Conservation (phyloP, 1,139 yeast genomes). For the Geotrichum citri-aurantii region DNA sequence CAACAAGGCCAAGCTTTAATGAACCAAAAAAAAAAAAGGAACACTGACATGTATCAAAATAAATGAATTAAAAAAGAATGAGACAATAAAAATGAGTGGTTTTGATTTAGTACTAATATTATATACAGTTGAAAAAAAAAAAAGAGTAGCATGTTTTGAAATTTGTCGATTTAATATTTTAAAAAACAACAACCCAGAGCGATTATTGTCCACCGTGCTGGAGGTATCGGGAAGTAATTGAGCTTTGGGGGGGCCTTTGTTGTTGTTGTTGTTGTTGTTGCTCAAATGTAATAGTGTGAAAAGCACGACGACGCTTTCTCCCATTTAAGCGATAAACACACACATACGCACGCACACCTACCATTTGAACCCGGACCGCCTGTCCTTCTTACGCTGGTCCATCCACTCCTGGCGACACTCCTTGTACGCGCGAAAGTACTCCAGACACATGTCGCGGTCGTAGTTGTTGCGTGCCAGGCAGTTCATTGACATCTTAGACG, state of each 20-base stretch:
- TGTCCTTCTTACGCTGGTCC: conserved; percentile 21
- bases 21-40: background rate
- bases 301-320: too few species aligned
- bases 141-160: background rate
- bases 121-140: background rate
- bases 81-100: background rate
- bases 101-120: background rate
- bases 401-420: conserved; percentile 85
- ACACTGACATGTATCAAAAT: too few species aligned
- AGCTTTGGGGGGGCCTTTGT: too few species aligned
- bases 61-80: background rate
- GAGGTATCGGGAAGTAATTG: too few species aligned
- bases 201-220: too few species aligned
- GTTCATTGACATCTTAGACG: conserved; percentile 76
- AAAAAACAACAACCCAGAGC: too few species aligned
- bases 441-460: conserved; percentile 70
- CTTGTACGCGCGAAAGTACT: conserved; percentile 84
- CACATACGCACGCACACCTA: too few species aligned
- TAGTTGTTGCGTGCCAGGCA: conserved; percentile 75
- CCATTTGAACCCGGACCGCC: conserved; percentile 20
- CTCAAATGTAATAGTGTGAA: too few species aligned
- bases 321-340: too few species aligned
- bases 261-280: too few species aligned
- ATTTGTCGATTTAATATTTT: too few species aligned
- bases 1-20: conserved; percentile 15